These are phyloP conservation scores for Neurospora sp. DNA, from an alignment of 495 filamentous ascomycete genomes.

Conservation along the genomic window DNA sequence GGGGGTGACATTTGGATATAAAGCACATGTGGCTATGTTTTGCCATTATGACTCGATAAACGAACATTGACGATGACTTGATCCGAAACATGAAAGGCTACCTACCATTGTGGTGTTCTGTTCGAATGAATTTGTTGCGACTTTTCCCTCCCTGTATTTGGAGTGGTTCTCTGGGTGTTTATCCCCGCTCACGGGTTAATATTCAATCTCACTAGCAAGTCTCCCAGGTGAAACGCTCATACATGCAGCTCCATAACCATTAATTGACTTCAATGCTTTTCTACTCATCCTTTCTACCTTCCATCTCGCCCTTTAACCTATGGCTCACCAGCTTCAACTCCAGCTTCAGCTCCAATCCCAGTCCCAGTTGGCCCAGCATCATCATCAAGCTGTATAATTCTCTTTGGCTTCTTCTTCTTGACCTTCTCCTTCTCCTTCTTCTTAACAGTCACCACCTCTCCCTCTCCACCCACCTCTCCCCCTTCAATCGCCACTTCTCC, in stretches of 20 bases:
- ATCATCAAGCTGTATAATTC: slow-evolving; percentile 17
- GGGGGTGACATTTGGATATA: background rate
- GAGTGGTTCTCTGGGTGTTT: too few species aligned
- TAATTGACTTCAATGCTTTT: background rate
- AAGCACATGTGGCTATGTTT: background rate
- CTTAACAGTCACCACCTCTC: slow-evolving; percentile 23
- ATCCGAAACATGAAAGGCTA: background rate
- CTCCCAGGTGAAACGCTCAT: background rate
- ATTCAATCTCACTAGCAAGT: background rate
- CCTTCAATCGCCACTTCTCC: background rate
- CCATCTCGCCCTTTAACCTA: background rate
- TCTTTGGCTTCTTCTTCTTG: slow-evolving; percentile 42
- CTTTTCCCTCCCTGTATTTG: background rate
- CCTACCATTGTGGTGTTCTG: too few species aligned
- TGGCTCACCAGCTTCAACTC: background rate
- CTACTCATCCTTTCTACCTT: background rate
- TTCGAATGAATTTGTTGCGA: too few species aligned
- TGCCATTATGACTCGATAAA: background rate
- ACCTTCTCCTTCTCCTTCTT: slow-evolving; percentile 33
- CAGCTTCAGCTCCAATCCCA: background rate
- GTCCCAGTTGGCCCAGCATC: background rate
- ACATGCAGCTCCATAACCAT: background rate
- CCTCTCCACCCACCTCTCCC: background rate
- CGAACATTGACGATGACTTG: background rate
- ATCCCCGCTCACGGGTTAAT: background rate